Conservation (phyloP, 352 stramenopile genomes). For the Phytophthora pluvialis region DNA sequence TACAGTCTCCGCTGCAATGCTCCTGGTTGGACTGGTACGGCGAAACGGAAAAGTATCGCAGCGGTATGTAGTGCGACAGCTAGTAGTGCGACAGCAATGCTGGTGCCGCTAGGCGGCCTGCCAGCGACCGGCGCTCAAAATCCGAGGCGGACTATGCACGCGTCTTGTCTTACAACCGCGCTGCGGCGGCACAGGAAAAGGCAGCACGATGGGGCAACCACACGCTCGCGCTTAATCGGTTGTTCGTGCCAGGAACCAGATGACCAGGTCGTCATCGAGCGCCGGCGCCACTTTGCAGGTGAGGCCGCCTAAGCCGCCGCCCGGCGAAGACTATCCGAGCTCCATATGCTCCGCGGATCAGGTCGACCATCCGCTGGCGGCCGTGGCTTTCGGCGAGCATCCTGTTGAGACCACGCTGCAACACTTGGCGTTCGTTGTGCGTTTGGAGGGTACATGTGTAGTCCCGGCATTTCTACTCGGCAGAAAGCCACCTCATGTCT, state of each 20-base stretch:
- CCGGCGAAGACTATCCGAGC: slow-evolving; percentile 10
- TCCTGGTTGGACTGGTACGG: not conserved
- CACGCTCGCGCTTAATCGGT: slow-evolving; percentile 20
- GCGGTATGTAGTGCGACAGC: too few species aligned
- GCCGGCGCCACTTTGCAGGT: slow-evolving; percentile 7
- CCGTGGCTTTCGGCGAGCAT: slow-evolving; percentile 16
- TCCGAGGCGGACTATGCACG: slow-evolving; percentile 23
- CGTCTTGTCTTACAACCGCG: slow-evolving; percentile 13
- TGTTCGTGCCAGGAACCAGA: slow-evolving; percentile 12
- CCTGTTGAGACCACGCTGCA: slow-evolving; percentile 25
- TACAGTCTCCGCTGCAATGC: not conserved
- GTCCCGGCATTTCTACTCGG: slow-evolving; percentile 23
- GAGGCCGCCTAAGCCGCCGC: slow-evolving; percentile 2
- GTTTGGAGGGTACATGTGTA: slow-evolving; percentile 17
- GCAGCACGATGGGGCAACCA: slow-evolving; percentile 25
- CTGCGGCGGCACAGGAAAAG: slow-evolving; percentile 19
- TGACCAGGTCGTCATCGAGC: slow-evolving; percentile 17
- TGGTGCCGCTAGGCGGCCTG: too few species aligned
- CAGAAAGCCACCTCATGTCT: slow-evolving; percentile 27
- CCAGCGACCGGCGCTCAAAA: slow-evolving; percentile 23
- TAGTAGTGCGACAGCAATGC: too few species aligned
- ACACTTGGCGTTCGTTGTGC: slow-evolving; percentile 2
- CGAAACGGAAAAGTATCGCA: slow-evolving; percentile 11
- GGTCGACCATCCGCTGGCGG: slow-evolving; percentile 9
- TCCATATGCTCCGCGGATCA: slow-evolving; percentile 24